Base-by-base conservation (phyloP, 441 rosid genomes). In the Croton setiger region DNA sequence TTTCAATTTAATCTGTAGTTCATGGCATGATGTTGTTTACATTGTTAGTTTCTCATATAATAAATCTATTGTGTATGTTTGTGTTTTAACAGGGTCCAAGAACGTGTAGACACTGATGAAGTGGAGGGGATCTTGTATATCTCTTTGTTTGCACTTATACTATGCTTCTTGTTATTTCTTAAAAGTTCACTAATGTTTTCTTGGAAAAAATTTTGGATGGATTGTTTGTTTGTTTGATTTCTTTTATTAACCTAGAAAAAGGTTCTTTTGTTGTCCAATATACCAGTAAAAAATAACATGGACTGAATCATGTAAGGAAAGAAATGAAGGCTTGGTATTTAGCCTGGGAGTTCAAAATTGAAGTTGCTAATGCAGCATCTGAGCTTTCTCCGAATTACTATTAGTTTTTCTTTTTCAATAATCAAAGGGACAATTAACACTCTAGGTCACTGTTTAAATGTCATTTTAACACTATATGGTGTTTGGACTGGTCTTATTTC, bases 71-170 rank as follows among this genome's bases (percentile, higher is more conserved):
- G 55, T 75, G n/a, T 48, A 23, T 52, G 71, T n/a, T 62, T 35
- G 14, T 69, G 49, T 60, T 60, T 75, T 9, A 79, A 67, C 72
- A 95, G 99, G 98, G 83, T 93, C 71, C 95, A 90, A 43, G 99
- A 90, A 71, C 86, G 85, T 65, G 66, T 85, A 63, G 98, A 92
- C 74, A 76, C 89, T 21, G 93, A 84, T 67, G 97, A 90, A 84
- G 77, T 80, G 64, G 94, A 84, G 60, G 90, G 79, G 53, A 86
- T 95, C 71, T 60, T 41, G 98, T 95, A 84, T 64, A 84, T 78
- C 55, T 64, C 35, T 21, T 21, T 20, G 43, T 56, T 39, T 21
- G n/a, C 17, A 5, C 15, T 52, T 35, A 7, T 33, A 15, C 23
- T 18, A 18, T 48, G 49, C 58, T 0, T 58, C 31, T 41, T 35